Evolutionary conservation across 345 rosid genomes (phyloP).

Genomic region (Populus davidiana): DNA sequence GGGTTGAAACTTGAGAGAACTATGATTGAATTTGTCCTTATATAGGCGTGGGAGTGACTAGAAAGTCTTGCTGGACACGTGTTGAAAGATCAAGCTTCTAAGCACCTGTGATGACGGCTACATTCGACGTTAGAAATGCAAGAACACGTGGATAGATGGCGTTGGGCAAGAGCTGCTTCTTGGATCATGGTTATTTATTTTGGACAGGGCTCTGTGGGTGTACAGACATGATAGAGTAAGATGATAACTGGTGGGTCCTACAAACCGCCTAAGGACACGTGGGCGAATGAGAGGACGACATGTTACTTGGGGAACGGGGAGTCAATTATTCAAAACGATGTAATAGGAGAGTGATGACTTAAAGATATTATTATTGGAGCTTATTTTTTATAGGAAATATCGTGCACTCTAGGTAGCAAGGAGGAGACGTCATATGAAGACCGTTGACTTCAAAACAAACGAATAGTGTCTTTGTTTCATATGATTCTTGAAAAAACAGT

Average conservation of each 20-base stretch:
- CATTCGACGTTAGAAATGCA: slow-evolving; percentile 1
- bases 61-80: slow-evolving; percentile 29
- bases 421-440: not conserved
- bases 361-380: not conserved
- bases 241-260: not conserved
- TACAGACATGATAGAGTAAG: not conserved
- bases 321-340: not conserved
- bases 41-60: not conserved
- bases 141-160: slow-evolving; percentile 26
- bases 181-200: slow-evolving; percentile 20
- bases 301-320: slow-evolving; percentile 24
- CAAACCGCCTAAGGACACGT: slow-evolving; percentile 29
- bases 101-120: slow-evolving; percentile 10
- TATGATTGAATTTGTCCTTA: not conserved
- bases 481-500: no score
- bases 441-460: not conserved
- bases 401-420: not conserved
- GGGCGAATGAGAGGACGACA: slow-evolving; percentile 25
- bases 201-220: not conserved
- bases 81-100: slow-evolving; percentile 14
- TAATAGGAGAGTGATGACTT: not conserved
- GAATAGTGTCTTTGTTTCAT: not conserved
- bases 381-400: not conserved
- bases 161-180: slow-evolving; percentile 24
- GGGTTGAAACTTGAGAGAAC: not conserved